Percentiles rank a stretch among this genome's conserved stretches.
These are phyloP conservation scores for Ramaria sp. DNA, from an alignment of 768 basidiomycete species.

Conservation along the genomic window DNA sequence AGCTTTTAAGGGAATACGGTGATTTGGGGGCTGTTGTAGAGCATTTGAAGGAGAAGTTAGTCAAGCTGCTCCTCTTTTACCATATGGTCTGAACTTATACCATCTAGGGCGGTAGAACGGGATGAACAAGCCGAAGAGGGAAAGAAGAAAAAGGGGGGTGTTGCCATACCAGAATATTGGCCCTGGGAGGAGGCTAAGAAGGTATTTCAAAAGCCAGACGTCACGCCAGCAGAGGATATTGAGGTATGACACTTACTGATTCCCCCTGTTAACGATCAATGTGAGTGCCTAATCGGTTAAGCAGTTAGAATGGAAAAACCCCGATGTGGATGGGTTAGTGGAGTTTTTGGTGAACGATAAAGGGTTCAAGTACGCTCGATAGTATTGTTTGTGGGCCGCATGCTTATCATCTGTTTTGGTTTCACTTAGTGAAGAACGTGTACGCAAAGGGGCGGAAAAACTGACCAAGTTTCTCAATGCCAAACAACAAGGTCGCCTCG, in stretches of 20 bases:
- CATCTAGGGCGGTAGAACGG: constrained; percentile 29
- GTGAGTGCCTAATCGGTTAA: background rate
- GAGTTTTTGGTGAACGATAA: constrained; percentile 91
- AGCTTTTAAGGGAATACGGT: constrained; percentile 78
- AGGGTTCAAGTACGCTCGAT: constrained; percentile 78
- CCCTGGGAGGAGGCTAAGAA: constrained; percentile 93
- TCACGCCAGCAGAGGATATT: constrained; percentile 72
- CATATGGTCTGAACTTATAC: background rate
- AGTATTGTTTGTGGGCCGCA: background rate
- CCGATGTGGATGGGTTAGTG: constrained; percentile 87
- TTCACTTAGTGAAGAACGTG: constrained; percentile 77
- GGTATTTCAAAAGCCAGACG: constrained; percentile 84
- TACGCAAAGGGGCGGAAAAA: constrained; percentile 91
- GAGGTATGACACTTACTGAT: constrained; percentile 49
- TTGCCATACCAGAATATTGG: constrained; percentile 88
- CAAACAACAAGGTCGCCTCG: constrained; percentile 94
- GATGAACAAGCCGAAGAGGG: constrained; percentile 33
- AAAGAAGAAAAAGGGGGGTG: constrained; percentile 66
- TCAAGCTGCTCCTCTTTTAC: constrained; percentile 12
- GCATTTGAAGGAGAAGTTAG: constrained; percentile 69
- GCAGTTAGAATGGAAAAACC: constrained; percentile 89
- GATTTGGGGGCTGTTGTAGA: constrained; percentile 62
- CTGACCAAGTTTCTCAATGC: constrained; percentile 74
- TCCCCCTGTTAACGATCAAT: background rate
- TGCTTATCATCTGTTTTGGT: background rate